Percentiles rank a stretch among this genome's conserved stretches.
Conservation (phyloP, 441 rosid species). For the Lepidium campestre region DNA sequence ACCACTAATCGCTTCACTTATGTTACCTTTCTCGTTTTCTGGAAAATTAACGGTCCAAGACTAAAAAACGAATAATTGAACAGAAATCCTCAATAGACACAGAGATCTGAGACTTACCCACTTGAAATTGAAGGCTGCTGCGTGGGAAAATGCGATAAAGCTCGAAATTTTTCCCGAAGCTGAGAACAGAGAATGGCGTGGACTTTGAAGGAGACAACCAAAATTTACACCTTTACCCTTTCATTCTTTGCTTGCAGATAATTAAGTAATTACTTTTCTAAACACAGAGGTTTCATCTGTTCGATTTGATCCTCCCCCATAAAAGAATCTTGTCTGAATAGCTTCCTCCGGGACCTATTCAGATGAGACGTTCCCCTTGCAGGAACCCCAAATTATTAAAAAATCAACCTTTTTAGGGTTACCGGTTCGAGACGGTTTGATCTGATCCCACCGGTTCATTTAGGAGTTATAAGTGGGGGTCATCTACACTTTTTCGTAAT, state of each 20-base stretch:
- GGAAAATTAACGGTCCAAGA: neutral
- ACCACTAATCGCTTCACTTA: neutral
- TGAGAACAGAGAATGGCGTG: neutral
- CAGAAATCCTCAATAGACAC: neutral
- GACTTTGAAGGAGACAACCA: neutral
- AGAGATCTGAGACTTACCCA: constrained; percentile 6
- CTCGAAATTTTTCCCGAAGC: neutral
- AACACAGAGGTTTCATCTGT: neutral
- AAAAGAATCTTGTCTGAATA: neutral
- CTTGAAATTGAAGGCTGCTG: neutral
- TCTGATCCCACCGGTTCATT: neutral
- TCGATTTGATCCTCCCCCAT: neutral
- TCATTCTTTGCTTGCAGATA: neutral
- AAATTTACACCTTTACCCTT: neutral
- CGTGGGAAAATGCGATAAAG: neutral
- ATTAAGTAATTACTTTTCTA: neutral
- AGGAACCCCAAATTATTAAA: neutral
- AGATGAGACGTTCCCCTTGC: constrained; percentile 6
- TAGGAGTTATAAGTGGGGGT: no score
- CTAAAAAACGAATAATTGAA: neutral
- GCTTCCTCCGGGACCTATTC: constrained; percentile 14
- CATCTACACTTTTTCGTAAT: no score
- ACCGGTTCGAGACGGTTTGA: constrained; percentile 6
- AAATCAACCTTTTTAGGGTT: neutral
- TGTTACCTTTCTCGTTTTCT: neutral